Percentiles rank a stretch among this genome's conserved stretches.
phyloP scores from a whole-genome alignment of 495 filamentous ascomycete genomes.

The Penicillium desertorum region DNA sequence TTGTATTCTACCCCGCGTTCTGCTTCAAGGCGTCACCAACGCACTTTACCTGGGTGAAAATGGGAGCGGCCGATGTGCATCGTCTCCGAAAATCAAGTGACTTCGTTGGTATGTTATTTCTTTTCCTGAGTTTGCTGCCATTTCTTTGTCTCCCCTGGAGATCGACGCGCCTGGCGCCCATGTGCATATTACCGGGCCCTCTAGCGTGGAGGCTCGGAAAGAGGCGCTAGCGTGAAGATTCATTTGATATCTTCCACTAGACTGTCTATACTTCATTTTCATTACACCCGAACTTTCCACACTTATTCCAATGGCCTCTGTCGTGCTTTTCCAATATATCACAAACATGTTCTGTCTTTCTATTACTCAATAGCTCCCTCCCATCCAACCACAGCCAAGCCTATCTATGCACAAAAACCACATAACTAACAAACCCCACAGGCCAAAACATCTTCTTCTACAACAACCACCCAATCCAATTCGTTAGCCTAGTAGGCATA shows the following conservation, averaged over 20 bases:
- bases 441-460: constrained; percentile 75
- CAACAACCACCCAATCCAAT: constrained; percentile 87
- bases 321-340: background rate
- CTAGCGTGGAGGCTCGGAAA: background rate
- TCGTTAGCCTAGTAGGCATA: constrained; percentile 70
- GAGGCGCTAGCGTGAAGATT: constrained; percentile 3
- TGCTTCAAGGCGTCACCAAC: constrained; percentile 85
- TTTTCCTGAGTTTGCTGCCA: constrained; percentile 3
- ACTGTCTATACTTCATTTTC: background rate
- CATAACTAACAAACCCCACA: constrained; percentile 29
- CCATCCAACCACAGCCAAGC: background rate
- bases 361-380: background rate
- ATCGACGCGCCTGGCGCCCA: background rate
- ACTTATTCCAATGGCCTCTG: background rate
- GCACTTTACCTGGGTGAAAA: constrained; percentile 76
- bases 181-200: background rate
- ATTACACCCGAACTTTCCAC: background rate
- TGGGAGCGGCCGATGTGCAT: constrained; percentile 68
- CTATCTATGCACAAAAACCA: constrained; percentile 2
- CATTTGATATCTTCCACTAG: background rate
- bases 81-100: constrained; percentile 54
- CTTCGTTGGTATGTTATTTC: constrained; percentile 60
- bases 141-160: background rate
- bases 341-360: background rate
- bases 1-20: constrained; percentile 73